phyloP scores from a whole-genome alignment of 1,284 basidiomycete species.

The Rhodotorula sp. region DNA sequence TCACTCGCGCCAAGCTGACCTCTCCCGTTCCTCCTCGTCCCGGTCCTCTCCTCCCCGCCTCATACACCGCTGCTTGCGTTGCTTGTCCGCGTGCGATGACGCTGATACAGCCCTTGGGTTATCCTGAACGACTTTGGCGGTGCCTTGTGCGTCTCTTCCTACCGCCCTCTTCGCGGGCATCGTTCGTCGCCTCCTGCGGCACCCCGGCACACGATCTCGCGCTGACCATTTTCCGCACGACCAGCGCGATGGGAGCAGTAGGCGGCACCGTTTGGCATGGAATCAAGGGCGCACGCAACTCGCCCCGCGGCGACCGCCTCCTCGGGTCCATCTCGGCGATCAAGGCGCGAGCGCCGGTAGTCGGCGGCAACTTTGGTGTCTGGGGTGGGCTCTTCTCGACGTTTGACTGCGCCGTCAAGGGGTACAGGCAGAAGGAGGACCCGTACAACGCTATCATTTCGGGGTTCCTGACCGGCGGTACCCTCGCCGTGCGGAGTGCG shows the following conservation, averaged over 20 bases:
- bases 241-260: conserved; percentile 82
- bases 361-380: conserved; percentile 60
- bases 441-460: conserved; percentile 99
- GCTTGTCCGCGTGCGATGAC: no score
- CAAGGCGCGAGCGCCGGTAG: conserved; percentile 96
- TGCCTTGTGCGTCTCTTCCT: conserved; percentile 58
- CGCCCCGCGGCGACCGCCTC: conserved; percentile 89
- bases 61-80: conserved; percentile 75
- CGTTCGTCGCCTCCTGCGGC: background rate
- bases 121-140: conserved; percentile 98
- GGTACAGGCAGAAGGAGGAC: conserved; percentile 97
- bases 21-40: background rate
- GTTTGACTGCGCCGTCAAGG: conserved; percentile 97
- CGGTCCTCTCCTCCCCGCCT: background rate
- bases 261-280: conserved; percentile 99
- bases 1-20: conserved; percentile 13
- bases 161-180: background rate
- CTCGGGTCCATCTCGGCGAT: conserved; percentile 93
- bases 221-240: background rate
- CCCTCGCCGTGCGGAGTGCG: conserved; percentile 89
- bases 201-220: background rate
- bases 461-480: conserved; percentile 97
- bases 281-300: conserved; percentile 96
- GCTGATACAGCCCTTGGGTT: conserved; percentile 79
- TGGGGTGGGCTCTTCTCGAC: conserved; percentile 63